Conservation (phyloP, 2,329 filamentous ascomycete species). For the Fusarium longipes region DNA sequence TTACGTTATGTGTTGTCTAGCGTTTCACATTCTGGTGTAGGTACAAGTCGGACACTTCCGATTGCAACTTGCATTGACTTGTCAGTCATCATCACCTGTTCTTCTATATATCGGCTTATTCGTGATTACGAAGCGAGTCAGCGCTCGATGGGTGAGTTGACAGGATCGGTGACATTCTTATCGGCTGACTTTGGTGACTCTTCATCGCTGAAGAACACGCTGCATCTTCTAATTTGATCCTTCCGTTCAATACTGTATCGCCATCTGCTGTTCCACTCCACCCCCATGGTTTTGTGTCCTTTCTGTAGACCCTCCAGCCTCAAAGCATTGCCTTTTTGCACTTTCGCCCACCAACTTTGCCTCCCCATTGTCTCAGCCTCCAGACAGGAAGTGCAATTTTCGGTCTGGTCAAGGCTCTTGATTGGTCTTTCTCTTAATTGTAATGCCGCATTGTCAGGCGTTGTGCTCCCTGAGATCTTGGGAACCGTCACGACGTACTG, state of each 20-base stretch:
- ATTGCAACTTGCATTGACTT: neutral
- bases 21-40: neutral
- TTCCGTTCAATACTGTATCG: slow-evolving; percentile 28
- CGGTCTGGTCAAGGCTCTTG: slow-evolving; percentile 43
- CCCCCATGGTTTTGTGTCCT: slow-evolving; percentile 29
- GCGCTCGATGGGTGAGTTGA: neutral
- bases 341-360: slow-evolving; percentile 20
- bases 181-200: slow-evolving; percentile 25
- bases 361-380: slow-evolving; percentile 6
- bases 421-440: slow-evolving; percentile 41
- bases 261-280: slow-evolving; percentile 11
- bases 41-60: neutral
- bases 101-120: neutral
- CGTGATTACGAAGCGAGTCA: slow-evolving; percentile 12
- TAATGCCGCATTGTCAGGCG: slow-evolving; percentile 20
- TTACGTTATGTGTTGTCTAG: neutral
- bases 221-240: slow-evolving; percentile 33
- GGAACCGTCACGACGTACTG: slow-evolving; percentile 9
- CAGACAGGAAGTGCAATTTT: slow-evolving; percentile 27
- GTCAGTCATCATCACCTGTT: neutral
- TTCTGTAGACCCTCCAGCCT: slow-evolving; percentile 19
- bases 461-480: slow-evolving; percentile 23
- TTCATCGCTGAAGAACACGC: slow-evolving; percentile 31
- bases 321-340: slow-evolving; percentile 15
- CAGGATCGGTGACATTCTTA: slow-evolving; percentile 11